phyloP scores from a whole-genome alignment of 305 asterid genomes.

The Fraxinus platypoda region DNA sequence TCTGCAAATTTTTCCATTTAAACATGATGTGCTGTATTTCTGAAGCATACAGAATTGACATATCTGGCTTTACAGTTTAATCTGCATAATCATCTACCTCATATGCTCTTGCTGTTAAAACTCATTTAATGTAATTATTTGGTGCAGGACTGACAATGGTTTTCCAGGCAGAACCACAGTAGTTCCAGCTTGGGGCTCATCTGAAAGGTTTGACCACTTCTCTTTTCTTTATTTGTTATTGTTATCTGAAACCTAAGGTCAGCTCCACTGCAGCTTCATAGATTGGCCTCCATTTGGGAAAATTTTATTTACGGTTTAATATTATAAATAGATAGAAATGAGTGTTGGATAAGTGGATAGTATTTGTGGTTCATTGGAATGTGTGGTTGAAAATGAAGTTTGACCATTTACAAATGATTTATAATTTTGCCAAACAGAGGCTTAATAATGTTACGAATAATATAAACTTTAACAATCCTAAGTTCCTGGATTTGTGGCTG shows the following conservation, averaged over 20 bases:
- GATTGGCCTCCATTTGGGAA: neutral
- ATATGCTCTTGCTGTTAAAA: constrained; percentile 10
- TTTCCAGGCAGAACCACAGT: constrained; percentile 56
- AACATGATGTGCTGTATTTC: constrained; percentile 6
- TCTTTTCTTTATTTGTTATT: constrained; percentile 21
- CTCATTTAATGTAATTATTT: constrained; percentile 9
- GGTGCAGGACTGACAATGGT: constrained; percentile 59
- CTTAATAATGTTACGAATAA: neutral
- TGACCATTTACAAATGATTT: too few relatives aligned
- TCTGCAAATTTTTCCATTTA: neutral
- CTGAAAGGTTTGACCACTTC: constrained; percentile 61
- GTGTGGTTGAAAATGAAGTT: neutral
- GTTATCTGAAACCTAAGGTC: constrained; percentile 7
- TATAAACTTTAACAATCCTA: constrained; percentile 1
- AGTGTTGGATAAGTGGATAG: neutral
- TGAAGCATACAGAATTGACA: neutral
- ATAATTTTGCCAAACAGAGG: neutral
- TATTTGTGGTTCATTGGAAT: neutral
- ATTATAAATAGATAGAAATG: neutral
- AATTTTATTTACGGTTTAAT: neutral
- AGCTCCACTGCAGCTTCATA: constrained; percentile 8
- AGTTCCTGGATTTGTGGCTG: constrained; percentile 10
- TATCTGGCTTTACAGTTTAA: constrained; percentile 8
- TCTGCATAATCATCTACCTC: neutral
- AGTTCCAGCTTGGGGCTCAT: constrained; percentile 49